Conservation (phyloP, 768 basidiomycete species). For the Rhodotorula toruloides region DNA sequence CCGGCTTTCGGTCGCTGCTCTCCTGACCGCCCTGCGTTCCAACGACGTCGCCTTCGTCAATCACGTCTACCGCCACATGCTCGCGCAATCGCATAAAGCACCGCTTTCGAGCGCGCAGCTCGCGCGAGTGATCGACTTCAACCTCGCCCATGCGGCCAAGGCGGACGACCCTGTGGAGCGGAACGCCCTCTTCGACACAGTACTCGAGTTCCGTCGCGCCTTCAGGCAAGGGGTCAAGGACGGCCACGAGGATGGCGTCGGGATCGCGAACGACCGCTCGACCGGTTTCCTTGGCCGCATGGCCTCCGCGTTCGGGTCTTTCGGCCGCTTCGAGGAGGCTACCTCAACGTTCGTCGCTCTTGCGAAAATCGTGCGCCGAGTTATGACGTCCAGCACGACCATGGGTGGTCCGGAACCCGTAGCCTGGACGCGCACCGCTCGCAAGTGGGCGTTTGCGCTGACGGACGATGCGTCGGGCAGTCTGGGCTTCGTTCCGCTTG, state of each 20-base stretch:
- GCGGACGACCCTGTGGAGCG: not conserved
- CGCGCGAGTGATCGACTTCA: constrained; percentile 29
- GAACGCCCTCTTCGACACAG: not conserved
- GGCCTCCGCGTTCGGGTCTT: not conserved
- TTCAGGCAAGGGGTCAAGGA: constrained; percentile 11
- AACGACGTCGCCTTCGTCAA: constrained; percentile 5
- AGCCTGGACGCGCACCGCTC: not conserved
- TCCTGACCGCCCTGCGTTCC: too few relatives aligned
- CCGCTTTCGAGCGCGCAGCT: constrained; percentile 22
- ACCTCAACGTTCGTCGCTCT: constrained; percentile 9
- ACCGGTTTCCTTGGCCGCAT: constrained; percentile 25
- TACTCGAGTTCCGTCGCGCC: constrained; percentile 23
- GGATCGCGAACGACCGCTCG: constrained; percentile 8
- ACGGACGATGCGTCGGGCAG: not conserved
- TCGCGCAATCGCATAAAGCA: constrained; percentile 14
- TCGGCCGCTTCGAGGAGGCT: constrained; percentile 3
- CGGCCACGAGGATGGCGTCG: not conserved
- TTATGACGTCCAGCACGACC: constrained; percentile 16
- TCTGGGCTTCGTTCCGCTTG: constrained; percentile 23
- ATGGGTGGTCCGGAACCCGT: not conserved
- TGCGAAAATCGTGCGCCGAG: constrained; percentile 27
- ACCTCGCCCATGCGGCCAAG: constrained; percentile 16
- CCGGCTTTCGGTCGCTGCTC: too few relatives aligned
- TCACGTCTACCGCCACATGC: constrained; percentile 35
- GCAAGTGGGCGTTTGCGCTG: constrained; percentile 3